Evolutionary conservation across 495 filamentous ascomycete species (phyloP).

Genomic region (Neurospora terricola): DNA sequence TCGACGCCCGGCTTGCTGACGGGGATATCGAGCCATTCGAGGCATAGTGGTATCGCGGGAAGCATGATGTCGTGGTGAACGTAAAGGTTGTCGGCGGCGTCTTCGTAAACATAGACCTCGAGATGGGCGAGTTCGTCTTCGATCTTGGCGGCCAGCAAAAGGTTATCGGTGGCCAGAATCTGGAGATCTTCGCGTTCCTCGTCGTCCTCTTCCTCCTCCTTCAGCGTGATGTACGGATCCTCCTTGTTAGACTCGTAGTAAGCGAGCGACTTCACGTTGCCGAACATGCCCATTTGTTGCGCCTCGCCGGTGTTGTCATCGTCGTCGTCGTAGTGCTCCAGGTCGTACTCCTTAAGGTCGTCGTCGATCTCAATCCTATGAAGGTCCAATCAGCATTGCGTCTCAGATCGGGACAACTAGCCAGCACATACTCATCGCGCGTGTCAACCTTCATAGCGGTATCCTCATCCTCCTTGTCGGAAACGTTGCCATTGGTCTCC

Average conservation of each 20-base stretch:
- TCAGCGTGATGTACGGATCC: constrained; percentile 91
- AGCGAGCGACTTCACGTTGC: constrained; percentile 82
- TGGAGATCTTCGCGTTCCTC: constrained; percentile 93
- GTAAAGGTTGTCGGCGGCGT: constrained; percentile 87
- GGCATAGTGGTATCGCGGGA: constrained; percentile 85
- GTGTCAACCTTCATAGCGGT: constrained; percentile 8
- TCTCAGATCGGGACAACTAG: background rate
- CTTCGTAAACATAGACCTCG: constrained; percentile 96
- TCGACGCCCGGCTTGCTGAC: constrained; percentile 56
- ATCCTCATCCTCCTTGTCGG: constrained; percentile 5
- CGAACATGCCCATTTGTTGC: constrained; percentile 81
- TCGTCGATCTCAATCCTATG: constrained; percentile 47
- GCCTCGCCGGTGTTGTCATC: constrained; percentile 51
- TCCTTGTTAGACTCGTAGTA: constrained; percentile 89
- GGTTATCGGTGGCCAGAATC: constrained; percentile 83
- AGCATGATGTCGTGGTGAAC: constrained; percentile 99
- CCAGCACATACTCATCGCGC: constrained; percentile 8
- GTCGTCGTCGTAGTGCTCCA: constrained; percentile 89
- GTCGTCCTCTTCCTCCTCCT: constrained; percentile 54
- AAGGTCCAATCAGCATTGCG: constrained; percentile 8
- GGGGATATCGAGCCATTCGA: constrained; percentile 89
- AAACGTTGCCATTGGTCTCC: constrained; percentile 23
- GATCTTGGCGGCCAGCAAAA: constrained; percentile 82
- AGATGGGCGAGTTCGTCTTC: constrained; percentile 96
- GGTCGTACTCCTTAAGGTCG: constrained; percentile 87